Percentiles rank a stretch among this genome's conserved stretches.
phyloP scores from a whole-genome alignment of 2,329 filamentous ascomycete species.

The Aspergillus sp. region DNA sequence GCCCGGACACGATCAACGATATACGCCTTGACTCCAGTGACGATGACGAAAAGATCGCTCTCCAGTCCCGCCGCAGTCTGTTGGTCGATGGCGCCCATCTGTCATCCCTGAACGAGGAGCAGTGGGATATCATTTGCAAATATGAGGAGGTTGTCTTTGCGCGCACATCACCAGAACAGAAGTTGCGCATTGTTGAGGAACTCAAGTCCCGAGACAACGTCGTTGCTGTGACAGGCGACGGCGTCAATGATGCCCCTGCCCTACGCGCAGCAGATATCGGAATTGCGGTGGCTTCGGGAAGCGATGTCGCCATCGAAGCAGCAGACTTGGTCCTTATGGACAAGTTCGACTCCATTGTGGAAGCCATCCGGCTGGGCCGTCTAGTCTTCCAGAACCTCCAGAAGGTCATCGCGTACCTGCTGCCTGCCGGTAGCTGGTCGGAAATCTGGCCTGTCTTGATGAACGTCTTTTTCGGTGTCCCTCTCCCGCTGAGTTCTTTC shows the following conservation, averaged over 20 bases:
- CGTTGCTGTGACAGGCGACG: slow-evolving; percentile 43
- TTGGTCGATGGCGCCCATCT: slow-evolving; percentile 67
- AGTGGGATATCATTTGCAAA: slow-evolving; percentile 65
- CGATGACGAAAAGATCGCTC: slow-evolving; percentile 18
- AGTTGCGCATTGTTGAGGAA: slow-evolving; percentile 43
- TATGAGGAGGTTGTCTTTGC: slow-evolving; percentile 54
- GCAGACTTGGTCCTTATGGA: slow-evolving; percentile 40
- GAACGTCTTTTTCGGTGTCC: slow-evolving; percentile 58
- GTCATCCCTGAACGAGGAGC: slow-evolving; percentile 61
- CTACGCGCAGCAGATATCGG: slow-evolving; percentile 33
- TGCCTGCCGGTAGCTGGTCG: slow-evolving; percentile 55
- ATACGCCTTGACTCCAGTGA: slow-evolving; percentile 40
- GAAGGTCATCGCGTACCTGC: slow-evolving; percentile 42
- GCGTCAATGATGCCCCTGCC: slow-evolving; percentile 38
- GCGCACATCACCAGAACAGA: slow-evolving; percentile 45
- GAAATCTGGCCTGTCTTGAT: slow-evolving; percentile 59
- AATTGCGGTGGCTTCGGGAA: slow-evolving; percentile 36
- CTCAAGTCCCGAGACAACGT: slow-evolving; percentile 37
- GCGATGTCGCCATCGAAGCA: slow-evolving; percentile 42
- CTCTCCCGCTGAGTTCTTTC: slow-evolving; percentile 52
- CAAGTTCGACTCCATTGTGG: slow-evolving; percentile 33
- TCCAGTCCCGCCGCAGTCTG: slow-evolving; percentile 49
- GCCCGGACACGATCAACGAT: slow-evolving; percentile 57
- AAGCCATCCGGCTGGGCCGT: slow-evolving; percentile 31
- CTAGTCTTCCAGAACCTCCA: slow-evolving; percentile 38